Conservation (phyloP, 139 green algal species). For the Trebouxia sp. region DNA sequence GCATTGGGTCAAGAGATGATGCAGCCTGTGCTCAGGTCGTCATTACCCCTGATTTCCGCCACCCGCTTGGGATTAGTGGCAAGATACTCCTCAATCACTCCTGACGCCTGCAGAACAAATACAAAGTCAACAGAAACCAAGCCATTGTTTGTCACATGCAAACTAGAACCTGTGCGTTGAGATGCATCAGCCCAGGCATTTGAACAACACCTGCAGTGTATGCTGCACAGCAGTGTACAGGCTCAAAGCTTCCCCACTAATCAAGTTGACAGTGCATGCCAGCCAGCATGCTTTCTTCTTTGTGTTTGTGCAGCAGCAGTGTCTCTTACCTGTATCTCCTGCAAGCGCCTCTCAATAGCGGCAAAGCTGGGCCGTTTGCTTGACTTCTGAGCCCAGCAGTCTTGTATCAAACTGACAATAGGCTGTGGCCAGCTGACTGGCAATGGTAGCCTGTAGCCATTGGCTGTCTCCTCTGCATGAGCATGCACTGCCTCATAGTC, state of each 20-base stretch:
- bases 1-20: background rate
- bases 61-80: background rate
- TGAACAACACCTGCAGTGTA: no score
- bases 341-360: background rate
- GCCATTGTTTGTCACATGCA: no score
- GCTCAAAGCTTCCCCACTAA: no score
- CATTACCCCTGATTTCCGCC: no score
- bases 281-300: no score
- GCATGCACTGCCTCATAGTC: conserved; percentile 26
- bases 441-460: conserved; percentile 47
- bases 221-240: no score
- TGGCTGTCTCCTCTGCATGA: conserved; percentile 41
- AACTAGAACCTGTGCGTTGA: no score
- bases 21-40: background rate
- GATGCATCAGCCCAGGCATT: no score
- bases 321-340: background rate
- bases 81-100: background rate
- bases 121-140: no score
- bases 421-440: conserved; percentile 24
- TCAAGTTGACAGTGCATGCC: no score
- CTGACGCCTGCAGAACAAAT: conserved; percentile 20
- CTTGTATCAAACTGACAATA: conserved; percentile 6
- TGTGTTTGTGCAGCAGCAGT: no score
- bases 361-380: conserved; percentile 15
- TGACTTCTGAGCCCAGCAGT: conserved; percentile 32